Percentiles rank a stretch among this genome's conserved stretches.
phyloP scores from a whole-genome alignment of 306 rosid genomes.

The Pueraria montana region DNA sequence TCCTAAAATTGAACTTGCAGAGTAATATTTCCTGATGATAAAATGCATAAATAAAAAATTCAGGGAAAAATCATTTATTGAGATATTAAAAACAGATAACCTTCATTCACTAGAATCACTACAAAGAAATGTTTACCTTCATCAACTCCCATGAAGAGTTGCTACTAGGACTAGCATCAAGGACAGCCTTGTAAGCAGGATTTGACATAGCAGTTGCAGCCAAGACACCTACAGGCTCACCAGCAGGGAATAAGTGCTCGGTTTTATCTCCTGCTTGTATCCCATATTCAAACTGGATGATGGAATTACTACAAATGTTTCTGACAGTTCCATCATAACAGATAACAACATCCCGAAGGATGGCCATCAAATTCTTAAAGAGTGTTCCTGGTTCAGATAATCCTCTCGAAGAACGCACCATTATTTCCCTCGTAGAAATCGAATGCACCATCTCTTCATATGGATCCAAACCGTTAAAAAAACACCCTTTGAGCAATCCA shows the following conservation, averaged over 20 bases:
- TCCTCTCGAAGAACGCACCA: constrained; percentile 94
- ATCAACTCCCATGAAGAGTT: constrained; percentile 96
- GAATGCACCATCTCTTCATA: constrained; percentile 94
- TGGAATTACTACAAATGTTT: constrained; percentile 86
- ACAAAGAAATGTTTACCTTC: constrained; percentile 71
- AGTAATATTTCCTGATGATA: constrained; percentile 84
- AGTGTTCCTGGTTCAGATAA: constrained; percentile 95
- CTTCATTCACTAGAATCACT: background rate
- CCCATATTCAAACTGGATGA: constrained; percentile 89
- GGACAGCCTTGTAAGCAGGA: constrained; percentile 98
- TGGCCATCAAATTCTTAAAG: constrained; percentile 95
- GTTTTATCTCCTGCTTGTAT: constrained; percentile 54
- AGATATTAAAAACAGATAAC: background rate
- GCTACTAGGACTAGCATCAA: constrained; percentile 92
- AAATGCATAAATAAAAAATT: constrained; percentile 21
- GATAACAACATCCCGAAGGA: constrained; percentile 87
- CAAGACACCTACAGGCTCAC: constrained; percentile 98
- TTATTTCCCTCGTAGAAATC: constrained; percentile 81
- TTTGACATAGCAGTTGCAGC: constrained; percentile 98
- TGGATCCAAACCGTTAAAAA: constrained; percentile 88
- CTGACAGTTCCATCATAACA: constrained; percentile 96
- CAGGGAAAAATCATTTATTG: background rate
- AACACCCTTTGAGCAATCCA: constrained; percentile 82
- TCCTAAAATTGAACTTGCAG: constrained; percentile 81
- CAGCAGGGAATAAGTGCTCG: constrained; percentile 76